Base-by-base conservation (phyloP, 2,329 filamentous ascomycete species). In the Calonectria pauciramosa region DNA sequence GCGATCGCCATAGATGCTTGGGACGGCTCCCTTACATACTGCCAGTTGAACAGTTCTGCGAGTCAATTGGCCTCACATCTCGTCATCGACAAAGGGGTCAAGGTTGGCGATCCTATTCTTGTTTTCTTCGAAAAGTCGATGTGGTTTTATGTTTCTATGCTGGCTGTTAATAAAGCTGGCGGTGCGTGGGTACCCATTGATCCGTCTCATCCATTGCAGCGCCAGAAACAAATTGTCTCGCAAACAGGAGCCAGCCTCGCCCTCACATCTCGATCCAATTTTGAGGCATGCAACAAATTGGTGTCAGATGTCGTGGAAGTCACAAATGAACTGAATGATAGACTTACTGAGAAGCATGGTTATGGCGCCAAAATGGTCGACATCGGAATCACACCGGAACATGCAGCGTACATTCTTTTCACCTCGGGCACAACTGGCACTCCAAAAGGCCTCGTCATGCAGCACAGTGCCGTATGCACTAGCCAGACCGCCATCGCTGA, bases 31-130 rank as follows among this genome's bases (percentile, higher is more conserved):
- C 82, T 87, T 70, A 86, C 86, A 9, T 88, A 88, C 70, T 70
- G 79, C 51, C 82, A 88, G 41, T 79, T 88, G 2, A 84, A 88
- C 54, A 72, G 76, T 1, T 78, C 83, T 18, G 87, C 87, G 1
- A 83, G 82, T 38, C 73, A 79, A 2, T 81, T 88, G 11, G 41
- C 87, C 86, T 8, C 75, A 77, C 11, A 79, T 83, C 56, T 81
- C 88, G 1, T 65, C 82, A 47, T 16, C 18, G 75, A 79, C 7
- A 74, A 80, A 36, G 82, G 81, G 20, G 76, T 85, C 26, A 64
- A 72, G 3, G 75, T 76, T 3, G 82, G 82, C 34, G 64, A 38
- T 1, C 10, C 66, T 0, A 68, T 79, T 3, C 74, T 70, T 0
- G 2, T 77, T 36, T 80, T 78, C 14, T 74, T 80, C 71, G 78